phyloP scores from a whole-genome alignment of 495 filamentous ascomycete genomes.

The Parachaetomium inaequale region DNA sequence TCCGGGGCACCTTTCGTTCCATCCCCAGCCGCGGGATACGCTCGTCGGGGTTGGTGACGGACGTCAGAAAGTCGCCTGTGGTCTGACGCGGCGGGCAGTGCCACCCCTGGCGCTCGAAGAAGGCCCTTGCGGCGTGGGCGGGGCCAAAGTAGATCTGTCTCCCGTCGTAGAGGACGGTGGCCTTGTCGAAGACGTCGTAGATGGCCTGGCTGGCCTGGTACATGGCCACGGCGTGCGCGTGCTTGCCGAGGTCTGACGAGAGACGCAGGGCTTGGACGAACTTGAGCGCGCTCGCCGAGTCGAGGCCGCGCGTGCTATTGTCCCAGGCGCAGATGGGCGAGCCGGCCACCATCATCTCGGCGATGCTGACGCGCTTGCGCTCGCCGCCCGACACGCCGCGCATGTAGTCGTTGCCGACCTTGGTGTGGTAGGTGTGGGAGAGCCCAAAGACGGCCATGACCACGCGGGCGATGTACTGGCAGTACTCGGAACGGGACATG shows the following conservation, averaged over 20 bases:
- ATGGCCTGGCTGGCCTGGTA: constrained; percentile 72
- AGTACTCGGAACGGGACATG: constrained; percentile 60
- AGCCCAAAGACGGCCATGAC: constrained; percentile 74
- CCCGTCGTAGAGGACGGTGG: constrained; percentile 60
- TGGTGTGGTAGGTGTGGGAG: constrained; percentile 58
- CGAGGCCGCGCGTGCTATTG: constrained; percentile 54
- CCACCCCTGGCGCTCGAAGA: constrained; percentile 61
- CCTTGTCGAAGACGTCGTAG: constrained; percentile 64
- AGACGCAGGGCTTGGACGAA: constrained; percentile 48
- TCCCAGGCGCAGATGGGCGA: constrained; percentile 51
- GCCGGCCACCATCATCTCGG: constrained; percentile 48
- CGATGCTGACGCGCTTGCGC: constrained; percentile 53
- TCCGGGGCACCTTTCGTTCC: constrained; percentile 60
- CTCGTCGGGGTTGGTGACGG: constrained; percentile 69
- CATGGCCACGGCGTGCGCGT: constrained; percentile 60
- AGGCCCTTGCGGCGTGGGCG: constrained; percentile 50
- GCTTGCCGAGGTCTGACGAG: constrained; percentile 49
- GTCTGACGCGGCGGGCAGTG: constrained; percentile 63
- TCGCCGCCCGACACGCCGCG: constrained; percentile 62
- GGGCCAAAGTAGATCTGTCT: constrained; percentile 64
- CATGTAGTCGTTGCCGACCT: constrained; percentile 79
- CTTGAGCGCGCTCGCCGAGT: constrained; percentile 48
- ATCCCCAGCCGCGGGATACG: constrained; percentile 61
- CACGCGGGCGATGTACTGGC: constrained; percentile 62
- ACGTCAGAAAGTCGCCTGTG: constrained; percentile 73